Evolutionary conservation across 495 filamentous ascomycete species (phyloP), one percentile per base, ranked within the genome.

Genomic region (Letharia columbiana): DNA sequence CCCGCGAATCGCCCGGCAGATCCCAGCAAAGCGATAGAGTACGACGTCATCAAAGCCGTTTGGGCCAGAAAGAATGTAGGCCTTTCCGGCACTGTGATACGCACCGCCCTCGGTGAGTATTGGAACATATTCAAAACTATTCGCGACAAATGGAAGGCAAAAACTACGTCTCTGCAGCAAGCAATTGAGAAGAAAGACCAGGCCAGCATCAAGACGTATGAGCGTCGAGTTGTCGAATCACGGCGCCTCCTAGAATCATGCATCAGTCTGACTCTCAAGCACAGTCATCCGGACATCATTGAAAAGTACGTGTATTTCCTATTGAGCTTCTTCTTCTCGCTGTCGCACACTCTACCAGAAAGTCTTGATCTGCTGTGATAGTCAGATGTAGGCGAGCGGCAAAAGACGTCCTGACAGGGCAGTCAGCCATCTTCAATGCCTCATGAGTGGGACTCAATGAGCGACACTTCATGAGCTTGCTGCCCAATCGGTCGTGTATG

Each of bases 201-300:
- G 41, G 64, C 72, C 23, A 71, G 75, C 56, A 69, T 82, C 56
- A 78, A 73, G 66, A 71, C 77, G 61, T 73, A 84, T 35, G 76
- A 78, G 61, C 71, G 73, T 65, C 73, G 77, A 7, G 85, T 86
- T 41, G 76, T 80, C n/a, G 73, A 79, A 60, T 83, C 86, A 66
- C 82, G 85, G 33, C 80, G 81, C 60, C 78, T 83, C 44, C 78
- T 90, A 69, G 80, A 88, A 62, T 73, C 77, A 40, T 86, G 86
- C n/a, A 78, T 89, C 42, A 79, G 75, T 59, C 76, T 86, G 59
- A 81, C 86, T 23, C 64, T 88, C 62, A 79, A 83, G 39, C 79
- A 81, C 71, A 88, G 86, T 20, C 87, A 91, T 71, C 80, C 80
- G 33, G 79, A 81, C 37, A 85, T 91, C 62, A 73, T 92, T 66